A percentile compares a stretch with the other conserved stretches of the same genome.
Conservation (phyloP, 2,329 filamentous ascomycete species). For the Setomelanomma holmii region DNA sequence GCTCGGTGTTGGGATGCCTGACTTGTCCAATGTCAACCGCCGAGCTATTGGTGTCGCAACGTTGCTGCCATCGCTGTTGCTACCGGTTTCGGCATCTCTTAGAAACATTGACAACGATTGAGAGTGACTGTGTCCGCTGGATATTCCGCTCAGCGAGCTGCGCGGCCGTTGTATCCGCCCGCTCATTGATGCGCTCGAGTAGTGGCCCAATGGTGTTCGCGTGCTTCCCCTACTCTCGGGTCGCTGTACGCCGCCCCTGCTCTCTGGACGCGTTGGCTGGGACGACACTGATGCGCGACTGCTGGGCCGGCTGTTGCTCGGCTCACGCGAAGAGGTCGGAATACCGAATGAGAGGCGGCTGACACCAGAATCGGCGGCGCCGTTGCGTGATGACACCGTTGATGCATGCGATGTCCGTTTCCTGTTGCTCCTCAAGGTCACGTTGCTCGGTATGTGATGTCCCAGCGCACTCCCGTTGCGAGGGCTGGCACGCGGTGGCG, state of each 20-base stretch:
- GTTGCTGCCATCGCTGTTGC: slow-evolving; percentile 44
- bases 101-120: slow-evolving; percentile 41
- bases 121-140: slow-evolving; percentile 42
- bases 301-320: slow-evolving; percentile 67
- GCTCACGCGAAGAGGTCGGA: slow-evolving; percentile 35
- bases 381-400: slow-evolving; percentile 45
- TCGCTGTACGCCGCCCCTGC: slow-evolving; percentile 62
- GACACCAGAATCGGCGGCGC: slow-evolving; percentile 37
- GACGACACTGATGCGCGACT: slow-evolving; percentile 65
- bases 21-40: slow-evolving; percentile 54
- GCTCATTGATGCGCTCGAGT: slow-evolving; percentile 57
- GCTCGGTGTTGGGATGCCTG: slow-evolving; percentile 59
- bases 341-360: slow-evolving; percentile 61
- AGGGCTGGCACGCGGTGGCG: slow-evolving; percentile 82
- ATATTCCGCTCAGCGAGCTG: slow-evolving; percentile 72
- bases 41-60: slow-evolving; percentile 54
- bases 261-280: slow-evolving; percentile 58
- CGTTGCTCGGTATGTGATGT: slow-evolving; percentile 59
- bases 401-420: slow-evolving; percentile 68
- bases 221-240: slow-evolving; percentile 71
- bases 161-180: slow-evolving; percentile 62
- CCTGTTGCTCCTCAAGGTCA: slow-evolving; percentile 70
- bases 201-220: slow-evolving; percentile 69
- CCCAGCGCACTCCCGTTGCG: slow-evolving; percentile 61
- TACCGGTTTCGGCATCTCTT: slow-evolving; percentile 60